phyloP scores from a whole-genome alignment of 495 filamentous ascomycete genomes.

The Talaromyces thailandensis region DNA sequence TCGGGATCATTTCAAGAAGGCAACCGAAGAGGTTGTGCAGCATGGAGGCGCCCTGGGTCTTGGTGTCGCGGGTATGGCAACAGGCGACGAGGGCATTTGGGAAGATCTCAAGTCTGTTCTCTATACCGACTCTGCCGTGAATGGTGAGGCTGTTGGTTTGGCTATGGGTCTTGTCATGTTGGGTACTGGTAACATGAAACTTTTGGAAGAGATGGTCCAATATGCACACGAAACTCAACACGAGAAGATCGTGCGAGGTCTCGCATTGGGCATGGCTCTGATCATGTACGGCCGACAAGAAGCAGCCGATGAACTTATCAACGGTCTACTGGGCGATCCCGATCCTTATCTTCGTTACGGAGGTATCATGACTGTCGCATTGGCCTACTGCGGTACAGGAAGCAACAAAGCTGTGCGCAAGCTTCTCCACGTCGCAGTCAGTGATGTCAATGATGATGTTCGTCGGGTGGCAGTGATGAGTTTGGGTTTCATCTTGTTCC shows the following conservation, averaged over 20 bases:
- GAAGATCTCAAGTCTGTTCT: slow-evolving; percentile 81
- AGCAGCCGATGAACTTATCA: slow-evolving; percentile 86
- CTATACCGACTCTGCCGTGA: slow-evolving; percentile 87
- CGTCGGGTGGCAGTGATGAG: slow-evolving; percentile 96
- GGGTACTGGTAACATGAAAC: slow-evolving; percentile 85
- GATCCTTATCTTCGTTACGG: slow-evolving; percentile 93
- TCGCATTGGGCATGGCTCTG: slow-evolving; percentile 92
- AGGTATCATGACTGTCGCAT: slow-evolving; percentile 96
- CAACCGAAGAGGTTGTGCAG: slow-evolving; percentile 89
- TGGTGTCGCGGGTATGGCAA: slow-evolving; percentile 96
- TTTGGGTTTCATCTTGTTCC: slow-evolving; percentile 96
- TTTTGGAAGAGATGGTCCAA: slow-evolving; percentile 88
- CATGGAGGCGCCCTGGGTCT: slow-evolving; percentile 93
- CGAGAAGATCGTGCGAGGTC: slow-evolving; percentile 95
- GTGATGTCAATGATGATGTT: slow-evolving; percentile 97
- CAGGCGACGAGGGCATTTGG: slow-evolving; percentile 81
- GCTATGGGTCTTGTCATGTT: slow-evolving; percentile 97
- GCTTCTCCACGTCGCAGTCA: slow-evolving; percentile 94
- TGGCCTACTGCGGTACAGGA: slow-evolving; percentile 93
- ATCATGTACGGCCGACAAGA: slow-evolving; percentile 98
- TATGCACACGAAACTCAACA: slow-evolving; percentile 98
- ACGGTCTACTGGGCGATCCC: slow-evolving; percentile 84
- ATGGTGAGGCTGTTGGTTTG: slow-evolving; percentile 92
- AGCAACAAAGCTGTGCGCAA: slow-evolving; percentile 98
- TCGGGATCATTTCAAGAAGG: slow-evolving; percentile 73